phyloP scores from a whole-genome alignment of 768 basidiomycete genomes.

The Leccinellum rugosiceps region DNA sequence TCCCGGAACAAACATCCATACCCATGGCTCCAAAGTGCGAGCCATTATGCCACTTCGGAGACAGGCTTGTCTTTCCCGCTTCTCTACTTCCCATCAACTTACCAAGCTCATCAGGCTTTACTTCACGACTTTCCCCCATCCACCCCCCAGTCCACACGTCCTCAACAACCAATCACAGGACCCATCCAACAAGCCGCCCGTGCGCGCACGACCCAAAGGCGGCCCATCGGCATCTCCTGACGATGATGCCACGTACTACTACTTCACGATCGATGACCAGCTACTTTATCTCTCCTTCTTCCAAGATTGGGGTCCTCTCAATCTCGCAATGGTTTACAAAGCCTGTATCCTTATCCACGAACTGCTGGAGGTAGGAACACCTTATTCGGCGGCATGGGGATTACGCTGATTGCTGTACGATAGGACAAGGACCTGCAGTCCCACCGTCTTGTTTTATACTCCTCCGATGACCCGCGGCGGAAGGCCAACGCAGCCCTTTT shows the following conservation, averaged over 20 bases:
- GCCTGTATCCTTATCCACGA: conserved; percentile 90
- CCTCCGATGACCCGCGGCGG: conserved; percentile 76
- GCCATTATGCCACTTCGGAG: conserved; percentile 75
- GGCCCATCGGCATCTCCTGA: conserved; percentile 68
- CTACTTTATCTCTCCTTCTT: conserved; percentile 91
- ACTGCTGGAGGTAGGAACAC: conserved; percentile 65
- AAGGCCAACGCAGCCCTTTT: conserved; percentile 96
- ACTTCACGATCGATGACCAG: conserved; percentile 91
- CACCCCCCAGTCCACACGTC: conserved; percentile 59
- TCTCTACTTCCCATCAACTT: conserved; percentile 5
- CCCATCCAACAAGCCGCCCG: conserved; percentile 51
- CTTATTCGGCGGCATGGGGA: conserved; percentile 12
- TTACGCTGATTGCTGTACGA: conserved; percentile 21
- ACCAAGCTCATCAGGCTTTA: conserved; percentile 55
- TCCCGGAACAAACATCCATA: not conserved
- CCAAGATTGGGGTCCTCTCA: conserved; percentile 91
- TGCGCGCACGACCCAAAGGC: conserved; percentile 58
- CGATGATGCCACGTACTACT: conserved; percentile 76
- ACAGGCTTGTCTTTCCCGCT: conserved; percentile 49
- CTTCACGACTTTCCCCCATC: conserved; percentile 86
- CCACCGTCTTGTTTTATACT: conserved; percentile 84
- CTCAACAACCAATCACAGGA: conserved; percentile 61
- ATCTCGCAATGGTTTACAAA: conserved; percentile 91
- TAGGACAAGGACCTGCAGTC: conserved; percentile 73
- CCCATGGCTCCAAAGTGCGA: conserved; percentile 54